Evolutionary conservation across 23 red algal species (phyloP).

Genomic region (Gracilaria caudata): DNA sequence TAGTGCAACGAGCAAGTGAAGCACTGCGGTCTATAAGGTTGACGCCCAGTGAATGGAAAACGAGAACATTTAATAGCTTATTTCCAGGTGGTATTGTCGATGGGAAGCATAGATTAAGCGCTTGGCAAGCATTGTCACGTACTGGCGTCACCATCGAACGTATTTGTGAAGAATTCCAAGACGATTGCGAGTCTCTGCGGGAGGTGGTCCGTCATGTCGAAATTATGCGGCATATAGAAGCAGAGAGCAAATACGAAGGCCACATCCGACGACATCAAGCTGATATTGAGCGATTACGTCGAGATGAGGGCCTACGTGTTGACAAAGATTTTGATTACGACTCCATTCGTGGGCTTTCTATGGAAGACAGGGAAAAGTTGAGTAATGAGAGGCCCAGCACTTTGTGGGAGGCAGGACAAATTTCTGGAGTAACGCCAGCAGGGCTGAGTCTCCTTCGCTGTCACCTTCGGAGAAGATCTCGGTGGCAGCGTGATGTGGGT

Average conservation of each 20-base stretch:
- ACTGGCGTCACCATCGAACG: neutral
- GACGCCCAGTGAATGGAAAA: conserved; percentile 37
- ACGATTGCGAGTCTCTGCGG: neutral
- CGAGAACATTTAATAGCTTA: conserved; percentile 28
- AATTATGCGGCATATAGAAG: conserved; percentile 26
- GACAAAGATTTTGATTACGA: conserved; percentile 50
- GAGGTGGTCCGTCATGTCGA: conserved; percentile 13
- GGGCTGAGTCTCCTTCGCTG: conserved; percentile 42
- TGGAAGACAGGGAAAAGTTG: conserved; percentile 60
- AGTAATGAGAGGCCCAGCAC: conserved; percentile 32
- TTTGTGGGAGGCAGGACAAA: conserved; percentile 60
- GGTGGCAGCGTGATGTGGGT: neutral
- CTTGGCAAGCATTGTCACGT: conserved; percentile 35
- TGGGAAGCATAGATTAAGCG: conserved; percentile 18
- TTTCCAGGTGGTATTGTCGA: neutral
- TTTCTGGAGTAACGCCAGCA: conserved; percentile 47
- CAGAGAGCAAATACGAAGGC: conserved; percentile 53
- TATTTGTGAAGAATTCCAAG: conserved; percentile 17
- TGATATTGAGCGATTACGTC: conserved; percentile 31
- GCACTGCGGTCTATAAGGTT: conserved; percentile 15
- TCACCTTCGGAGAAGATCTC: conserved; percentile 28
- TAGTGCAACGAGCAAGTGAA: neutral
- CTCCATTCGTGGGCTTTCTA: conserved; percentile 36
- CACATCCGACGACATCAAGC: conserved; percentile 19
- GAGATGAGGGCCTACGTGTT: conserved; percentile 48